Percentiles rank a stretch among this genome's conserved stretches.
These are phyloP conservation scores for Westerdykella aurantiaca DNA, from an alignment of 2,329 filamentous ascomycete genomes.

Conservation along the genomic window DNA sequence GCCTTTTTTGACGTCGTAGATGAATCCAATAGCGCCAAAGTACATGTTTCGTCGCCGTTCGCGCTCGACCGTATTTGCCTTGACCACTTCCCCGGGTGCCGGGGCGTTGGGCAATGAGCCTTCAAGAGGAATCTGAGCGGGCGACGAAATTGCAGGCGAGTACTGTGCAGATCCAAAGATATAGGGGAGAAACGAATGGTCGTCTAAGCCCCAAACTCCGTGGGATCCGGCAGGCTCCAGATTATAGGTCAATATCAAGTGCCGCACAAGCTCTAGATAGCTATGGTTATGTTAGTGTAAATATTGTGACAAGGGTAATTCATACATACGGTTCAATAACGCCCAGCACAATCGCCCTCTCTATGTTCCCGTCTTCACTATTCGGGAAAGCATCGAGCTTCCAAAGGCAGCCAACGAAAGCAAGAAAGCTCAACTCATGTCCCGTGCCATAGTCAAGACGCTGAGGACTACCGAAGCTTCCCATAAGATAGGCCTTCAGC, in stretches of 20 bases:
- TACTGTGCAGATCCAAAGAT: conserved; percentile 92
- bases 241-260: conserved; percentile 82
- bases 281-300: conserved; percentile 38
- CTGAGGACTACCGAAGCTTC: conserved; percentile 81
- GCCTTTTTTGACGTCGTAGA: conserved; percentile 92
- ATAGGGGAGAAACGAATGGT: conserved; percentile 90
- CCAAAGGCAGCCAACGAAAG: conserved; percentile 86
- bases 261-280: conserved; percentile 74
- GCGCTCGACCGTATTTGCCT: conserved; percentile 37
- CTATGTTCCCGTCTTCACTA: conserved; percentile 52
- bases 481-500: conserved; percentile 71
- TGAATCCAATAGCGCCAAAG: conserved; percentile 92
- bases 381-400: conserved; percentile 74
- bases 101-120: conserved; percentile 67
- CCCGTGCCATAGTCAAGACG: conserved; percentile 93
- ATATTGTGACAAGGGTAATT: neutral
- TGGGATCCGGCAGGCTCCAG: conserved; percentile 94
- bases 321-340: conserved; percentile 71
- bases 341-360: conserved; percentile 74
- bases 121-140: conserved; percentile 61
- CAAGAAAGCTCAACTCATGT: conserved; percentile 90
- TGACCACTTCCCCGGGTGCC: conserved; percentile 60
- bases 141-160: conserved; percentile 61
- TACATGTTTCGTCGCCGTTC: conserved; percentile 59
- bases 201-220: conserved; percentile 97